Evolutionary conservation across 305 asterid species (phyloP).

Genomic region (Rubia occidens): DNA sequence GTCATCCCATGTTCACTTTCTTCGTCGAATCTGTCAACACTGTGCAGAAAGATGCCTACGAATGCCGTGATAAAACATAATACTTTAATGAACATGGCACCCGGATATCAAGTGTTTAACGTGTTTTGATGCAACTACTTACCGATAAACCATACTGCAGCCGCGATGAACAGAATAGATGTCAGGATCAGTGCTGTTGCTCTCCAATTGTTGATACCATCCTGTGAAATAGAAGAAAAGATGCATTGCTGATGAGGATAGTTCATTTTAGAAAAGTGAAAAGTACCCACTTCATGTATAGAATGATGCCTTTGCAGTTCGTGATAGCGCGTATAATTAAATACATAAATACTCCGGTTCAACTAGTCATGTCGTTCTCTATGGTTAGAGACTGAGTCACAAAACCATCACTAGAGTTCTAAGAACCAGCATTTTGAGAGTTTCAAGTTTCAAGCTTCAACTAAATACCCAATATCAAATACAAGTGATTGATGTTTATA

Average conservation of each 20-base stretch:
- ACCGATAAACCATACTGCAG: constrained; percentile 82
- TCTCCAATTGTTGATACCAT: constrained; percentile 73
- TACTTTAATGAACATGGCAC: too few relatives aligned
- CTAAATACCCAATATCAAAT: too few relatives aligned
- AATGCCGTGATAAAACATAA: constrained; percentile 1
- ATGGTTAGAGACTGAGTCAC: background rate
- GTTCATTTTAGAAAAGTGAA: background rate
- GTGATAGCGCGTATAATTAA: background rate
- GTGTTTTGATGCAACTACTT: background rate
- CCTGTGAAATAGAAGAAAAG: constrained; percentile 36
- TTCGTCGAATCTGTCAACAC: constrained; percentile 66
- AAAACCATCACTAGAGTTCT: background rate
- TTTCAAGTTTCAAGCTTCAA: background rate
- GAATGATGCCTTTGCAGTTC: background rate
- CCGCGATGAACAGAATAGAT: constrained; percentile 61
- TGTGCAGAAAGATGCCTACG: constrained; percentile 57
- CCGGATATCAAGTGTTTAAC: too few relatives aligned
- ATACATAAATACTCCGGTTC: background rate
- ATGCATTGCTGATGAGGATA: background rate
- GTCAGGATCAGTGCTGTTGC: constrained; percentile 61
- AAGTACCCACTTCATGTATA: background rate
- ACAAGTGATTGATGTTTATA: constrained; percentile 13
- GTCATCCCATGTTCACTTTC: constrained; percentile 33
- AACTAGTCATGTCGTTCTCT: background rate
- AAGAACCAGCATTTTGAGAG: background rate